Evolutionary conservation across 2,329 filamentous ascomycete genomes (phyloP).

Genomic region (Chaetomium olivaceum): DNA sequence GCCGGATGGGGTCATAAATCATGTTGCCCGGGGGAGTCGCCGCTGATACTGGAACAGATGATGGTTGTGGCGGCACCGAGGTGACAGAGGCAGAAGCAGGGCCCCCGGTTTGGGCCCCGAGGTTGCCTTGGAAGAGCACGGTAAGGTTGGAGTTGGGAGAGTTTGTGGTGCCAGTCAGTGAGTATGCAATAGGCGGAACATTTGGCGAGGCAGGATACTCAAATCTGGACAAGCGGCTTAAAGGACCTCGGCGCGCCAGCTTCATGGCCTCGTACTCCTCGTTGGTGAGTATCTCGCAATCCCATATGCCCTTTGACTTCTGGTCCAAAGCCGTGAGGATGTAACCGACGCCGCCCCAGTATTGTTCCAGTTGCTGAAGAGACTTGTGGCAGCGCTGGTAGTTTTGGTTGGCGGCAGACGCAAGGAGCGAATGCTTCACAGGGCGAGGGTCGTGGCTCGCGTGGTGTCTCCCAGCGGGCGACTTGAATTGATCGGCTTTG

Average conservation of each 20-base stretch:
- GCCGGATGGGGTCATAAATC: slow-evolving; percentile 61
- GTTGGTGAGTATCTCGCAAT: slow-evolving; percentile 65
- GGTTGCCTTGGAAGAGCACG: slow-evolving; percentile 69
- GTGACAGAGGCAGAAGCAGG: not conserved
- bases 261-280: slow-evolving; percentile 79
- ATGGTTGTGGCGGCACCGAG: slow-evolving; percentile 16
- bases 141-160: slow-evolving; percentile 82
- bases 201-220: slow-evolving; percentile 53
- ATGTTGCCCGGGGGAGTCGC: slow-evolving; percentile 58
- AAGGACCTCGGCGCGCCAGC: slow-evolving; percentile 48
- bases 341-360: slow-evolving; percentile 86
- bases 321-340: slow-evolving; percentile 85
- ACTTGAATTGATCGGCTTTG: slow-evolving; percentile 32
- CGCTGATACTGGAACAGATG: slow-evolving; percentile 40
- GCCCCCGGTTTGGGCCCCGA: slow-evolving; percentile 19
- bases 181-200: slow-evolving; percentile 70
- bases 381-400: slow-evolving; percentile 87
- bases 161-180: slow-evolving; percentile 82
- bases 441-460: slow-evolving; percentile 36
- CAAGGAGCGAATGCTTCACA: slow-evolving; percentile 71
- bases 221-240: slow-evolving; percentile 47
- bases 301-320: slow-evolving; percentile 82
- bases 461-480: slow-evolving; percentile 20
- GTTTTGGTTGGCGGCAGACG: slow-evolving; percentile 80
- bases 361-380: slow-evolving; percentile 74